Base-by-base conservation (phyloP, 441 rosid species). In the Flueggea neowawraea region DNA sequence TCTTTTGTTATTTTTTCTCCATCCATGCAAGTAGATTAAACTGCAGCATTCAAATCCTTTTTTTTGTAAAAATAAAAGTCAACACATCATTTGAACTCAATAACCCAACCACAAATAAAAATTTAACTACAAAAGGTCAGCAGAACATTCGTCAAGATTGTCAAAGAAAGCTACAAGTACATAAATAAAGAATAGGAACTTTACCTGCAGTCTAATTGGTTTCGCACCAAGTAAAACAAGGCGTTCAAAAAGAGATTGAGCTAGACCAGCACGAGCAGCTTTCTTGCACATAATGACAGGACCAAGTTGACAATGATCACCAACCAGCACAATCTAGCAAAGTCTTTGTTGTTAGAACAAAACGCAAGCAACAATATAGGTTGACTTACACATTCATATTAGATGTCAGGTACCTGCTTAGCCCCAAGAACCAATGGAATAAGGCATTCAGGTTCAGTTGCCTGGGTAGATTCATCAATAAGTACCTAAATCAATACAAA, bases 201-300 rank as follows among this genome's bases (percentile, higher is more conserved):
- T 22, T 71, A 95, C 99, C 99, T 95, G 99, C 88, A 95, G 77
- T 73, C 99, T 90, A 60, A 95, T 95, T 60, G 99, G 99, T 80
- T 95, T 92, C 45, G 90, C 85, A 71, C 99, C 99, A 80, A 95
- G 99, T 64, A 83, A 69, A 75, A 95, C 96, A 70, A 95, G 91
- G 33, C 99, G 97, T 67, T 95, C 99, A 84, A 95, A 95, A 28
- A 95, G 85, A 55, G 98, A 95, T 78, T 90, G 99, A 6, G 99
- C 97, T 66, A 95, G 75, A 60, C 99, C 99, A 74, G 99, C 99
- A 68, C 99, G 98, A 68, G 99, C 99, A 44, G 98, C 99, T 89
- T 95, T 95, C 76, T 95, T 95, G 88, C 99, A 95, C 99, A 95
- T 95, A 45, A 95, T 92, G 59, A 95, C 99, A 4, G 99, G 99